Percentiles rank a stretch among this genome's conserved stretches.
These are phyloP conservation scores for Solanum bulbocastanum DNA, from an alignment of 257 asterid genomes.

Conservation along the genomic window DNA sequence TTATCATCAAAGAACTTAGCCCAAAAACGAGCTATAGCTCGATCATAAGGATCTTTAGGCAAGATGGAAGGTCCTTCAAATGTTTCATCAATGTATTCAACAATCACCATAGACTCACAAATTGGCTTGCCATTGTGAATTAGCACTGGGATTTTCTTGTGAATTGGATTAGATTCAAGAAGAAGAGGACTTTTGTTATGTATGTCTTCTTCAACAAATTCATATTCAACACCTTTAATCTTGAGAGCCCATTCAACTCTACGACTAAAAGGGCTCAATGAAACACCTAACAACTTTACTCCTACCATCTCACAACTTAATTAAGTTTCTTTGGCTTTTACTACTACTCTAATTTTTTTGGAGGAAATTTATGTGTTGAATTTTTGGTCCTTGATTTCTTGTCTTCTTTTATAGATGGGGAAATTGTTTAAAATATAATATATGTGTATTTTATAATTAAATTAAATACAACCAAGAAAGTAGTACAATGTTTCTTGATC, in stretches of 20 bases:
- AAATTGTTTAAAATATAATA: background rate
- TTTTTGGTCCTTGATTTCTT: background rate
- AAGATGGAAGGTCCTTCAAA: background rate
- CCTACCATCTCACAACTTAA: background rate
- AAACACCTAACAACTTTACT: background rate
- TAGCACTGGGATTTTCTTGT: background rate
- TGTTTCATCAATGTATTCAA: background rate
- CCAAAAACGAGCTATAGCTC: background rate
- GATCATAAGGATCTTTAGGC: background rate
- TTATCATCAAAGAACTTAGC: background rate
- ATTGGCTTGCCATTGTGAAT: background rate
- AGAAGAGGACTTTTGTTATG: background rate
- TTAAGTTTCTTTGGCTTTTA: background rate
- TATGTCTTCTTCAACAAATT: background rate
- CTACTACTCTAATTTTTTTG: background rate
- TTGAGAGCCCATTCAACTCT: background rate
- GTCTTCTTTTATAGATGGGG: background rate
- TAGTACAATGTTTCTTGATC: background rate
- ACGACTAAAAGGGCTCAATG: background rate
- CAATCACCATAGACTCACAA: background rate
- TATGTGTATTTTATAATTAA: too few relatives aligned
- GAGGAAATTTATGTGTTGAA: background rate
- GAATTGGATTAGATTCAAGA: background rate
- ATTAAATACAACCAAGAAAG: background rate
- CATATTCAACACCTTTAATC: background rate